Evolutionary conservation across 306 rosid genomes (phyloP).

Genomic region (Oxytropis ochrocephala): DNA sequence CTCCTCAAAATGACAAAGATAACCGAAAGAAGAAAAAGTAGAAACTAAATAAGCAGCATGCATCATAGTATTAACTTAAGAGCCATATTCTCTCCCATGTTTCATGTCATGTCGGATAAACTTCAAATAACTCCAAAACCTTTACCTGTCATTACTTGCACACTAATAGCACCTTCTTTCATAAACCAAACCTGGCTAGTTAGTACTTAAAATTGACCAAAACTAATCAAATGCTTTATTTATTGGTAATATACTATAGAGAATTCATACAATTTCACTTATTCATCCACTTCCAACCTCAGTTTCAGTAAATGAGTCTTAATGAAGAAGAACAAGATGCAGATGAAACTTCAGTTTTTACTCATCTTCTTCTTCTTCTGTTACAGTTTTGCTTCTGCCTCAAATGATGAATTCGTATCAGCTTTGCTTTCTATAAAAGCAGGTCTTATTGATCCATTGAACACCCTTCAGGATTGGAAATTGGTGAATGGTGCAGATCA

Average conservation of each 20-base stretch:
- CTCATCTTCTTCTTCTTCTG: slow-evolving; percentile 43
- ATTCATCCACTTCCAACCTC: slow-evolving; percentile 34
- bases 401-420: slow-evolving; percentile 54
- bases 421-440: slow-evolving; percentile 66
- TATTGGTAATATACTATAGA: slow-evolving; percentile 29
- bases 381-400: slow-evolving; percentile 30
- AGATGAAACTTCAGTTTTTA: slow-evolving; percentile 32
- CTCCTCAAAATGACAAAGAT: slow-evolving; percentile 34
- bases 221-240: slow-evolving; percentile 30
- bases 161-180: slow-evolving; percentile 44
- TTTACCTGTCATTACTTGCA: slow-evolving; percentile 40
- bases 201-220: slow-evolving; percentile 27
- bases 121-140: slow-evolving; percentile 67
- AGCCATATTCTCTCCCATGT: slow-evolving; percentile 80
- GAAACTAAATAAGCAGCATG: slow-evolving; percentile 18
- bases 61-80: background rate
- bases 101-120: slow-evolving; percentile 79
- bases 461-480: slow-evolving; percentile 60
- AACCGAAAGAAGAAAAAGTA: slow-evolving; percentile 15
- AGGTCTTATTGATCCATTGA: slow-evolving; percentile 57
- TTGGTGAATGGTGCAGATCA: slow-evolving; percentile 33
- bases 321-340: slow-evolving; percentile 39
- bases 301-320: slow-evolving; percentile 20
- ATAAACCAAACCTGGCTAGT: slow-evolving; percentile 47
- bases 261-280: slow-evolving; percentile 18